A percentile compares a stretch with the other conserved stretches of the same genome.
These are phyloP conservation scores for Termitomyces sp. DNA, from an alignment of 768 basidiomycete genomes.

Conservation along the genomic window DNA sequence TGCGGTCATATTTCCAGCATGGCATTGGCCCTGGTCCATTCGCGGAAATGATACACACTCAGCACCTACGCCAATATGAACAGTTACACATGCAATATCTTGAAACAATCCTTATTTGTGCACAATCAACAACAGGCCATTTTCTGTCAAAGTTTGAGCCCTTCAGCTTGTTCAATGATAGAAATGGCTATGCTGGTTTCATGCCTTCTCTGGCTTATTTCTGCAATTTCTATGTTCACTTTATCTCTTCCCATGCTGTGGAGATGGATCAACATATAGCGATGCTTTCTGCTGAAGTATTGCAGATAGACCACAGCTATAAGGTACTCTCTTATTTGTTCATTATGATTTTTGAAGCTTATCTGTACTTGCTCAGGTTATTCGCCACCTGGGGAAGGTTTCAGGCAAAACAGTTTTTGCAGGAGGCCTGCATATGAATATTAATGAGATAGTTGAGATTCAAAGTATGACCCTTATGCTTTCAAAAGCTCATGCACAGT, in stretches of 20 bases:
- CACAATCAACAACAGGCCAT: background rate
- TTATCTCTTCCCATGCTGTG: background rate
- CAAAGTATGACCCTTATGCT: background rate
- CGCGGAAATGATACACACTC: too few species aligned
- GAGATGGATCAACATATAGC: too few species aligned
- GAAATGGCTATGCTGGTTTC: background rate
- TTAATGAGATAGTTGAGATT: background rate
- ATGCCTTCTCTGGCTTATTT: background rate
- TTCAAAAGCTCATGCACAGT: background rate
- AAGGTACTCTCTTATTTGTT: background rate
- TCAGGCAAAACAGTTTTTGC: too few species aligned
- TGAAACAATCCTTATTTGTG: background rate
- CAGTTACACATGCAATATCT: too few species aligned
- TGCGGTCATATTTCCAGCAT: conserved; percentile 20
- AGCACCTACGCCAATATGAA: too few species aligned
- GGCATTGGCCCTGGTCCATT: conserved; percentile 25
- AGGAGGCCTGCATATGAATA: background rate
- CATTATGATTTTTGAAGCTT: background rate
- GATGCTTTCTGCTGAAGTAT: background rate
- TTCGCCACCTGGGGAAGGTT: background rate
- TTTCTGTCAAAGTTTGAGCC: background rate
- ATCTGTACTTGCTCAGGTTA: background rate
- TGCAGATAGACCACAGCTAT: background rate
- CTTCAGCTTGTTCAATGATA: background rate
- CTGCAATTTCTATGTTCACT: background rate